Percentiles rank a stretch among this genome's conserved stretches.
Conservation (phyloP, 2,329 filamentous ascomycete genomes). For the Dendrostoma leiphaemia region DNA sequence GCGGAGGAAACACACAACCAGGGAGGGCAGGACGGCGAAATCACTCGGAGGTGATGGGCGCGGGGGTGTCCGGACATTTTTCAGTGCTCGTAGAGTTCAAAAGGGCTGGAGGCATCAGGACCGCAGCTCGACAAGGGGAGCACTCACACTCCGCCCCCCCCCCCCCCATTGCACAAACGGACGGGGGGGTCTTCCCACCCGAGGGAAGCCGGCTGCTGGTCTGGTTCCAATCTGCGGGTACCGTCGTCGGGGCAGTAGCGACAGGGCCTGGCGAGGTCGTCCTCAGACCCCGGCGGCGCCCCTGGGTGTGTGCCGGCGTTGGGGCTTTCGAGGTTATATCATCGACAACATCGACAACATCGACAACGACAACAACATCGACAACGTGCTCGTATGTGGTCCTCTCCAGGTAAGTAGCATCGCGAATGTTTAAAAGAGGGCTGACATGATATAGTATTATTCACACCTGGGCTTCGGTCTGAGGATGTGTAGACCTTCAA, state of each 20-base stretch:
- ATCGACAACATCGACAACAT: background rate
- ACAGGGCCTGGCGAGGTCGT: background rate
- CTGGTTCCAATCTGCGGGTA: background rate
- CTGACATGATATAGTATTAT: background rate
- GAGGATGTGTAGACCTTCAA: background rate
- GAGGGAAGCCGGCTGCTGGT: background rate
- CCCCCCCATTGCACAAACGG: conserved; percentile 3
- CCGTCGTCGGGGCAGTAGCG: background rate
- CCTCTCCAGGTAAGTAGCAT: too few relatives aligned
- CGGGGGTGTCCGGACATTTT: background rate
- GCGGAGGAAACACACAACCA: too few relatives aligned
- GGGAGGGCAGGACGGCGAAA: background rate
- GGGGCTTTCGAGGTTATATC: background rate
- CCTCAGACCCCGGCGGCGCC: background rate
- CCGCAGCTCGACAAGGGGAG: background rate
- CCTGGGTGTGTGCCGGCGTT: conserved; percentile 3
- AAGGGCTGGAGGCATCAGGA: background rate
- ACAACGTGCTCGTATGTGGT: background rate
- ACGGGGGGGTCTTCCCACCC: background rate
- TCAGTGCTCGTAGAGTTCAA: background rate
- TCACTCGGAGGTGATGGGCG: too few relatives aligned
- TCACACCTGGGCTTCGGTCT: background rate
- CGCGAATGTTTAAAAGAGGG: too few relatives aligned
- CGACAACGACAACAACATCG: background rate
- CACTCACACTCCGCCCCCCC: conserved; percentile 2